A percentile compares a stretch with the other conserved stretches of the same genome.
Conservation (phyloP, 768 basidiomycete species). For the Lactifluus echinatus region DNA sequence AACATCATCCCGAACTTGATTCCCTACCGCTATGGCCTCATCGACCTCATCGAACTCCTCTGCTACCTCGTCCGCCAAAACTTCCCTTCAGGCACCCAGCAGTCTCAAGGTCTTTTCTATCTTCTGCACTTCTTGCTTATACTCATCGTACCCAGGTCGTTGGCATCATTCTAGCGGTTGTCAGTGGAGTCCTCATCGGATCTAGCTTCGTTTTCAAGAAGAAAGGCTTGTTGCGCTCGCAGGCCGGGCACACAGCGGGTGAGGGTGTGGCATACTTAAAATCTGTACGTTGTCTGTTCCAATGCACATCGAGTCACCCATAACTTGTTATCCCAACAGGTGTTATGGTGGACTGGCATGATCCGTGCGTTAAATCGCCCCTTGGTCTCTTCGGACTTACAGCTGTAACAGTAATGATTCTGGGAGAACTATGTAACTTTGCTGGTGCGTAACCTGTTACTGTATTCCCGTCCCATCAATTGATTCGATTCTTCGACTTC, state of each 20-base stretch:
- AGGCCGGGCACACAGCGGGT: constrained; percentile 69
- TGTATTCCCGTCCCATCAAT: constrained; percentile 23
- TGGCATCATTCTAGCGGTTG: constrained; percentile 67
- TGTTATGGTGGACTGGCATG: constrained; percentile 95
- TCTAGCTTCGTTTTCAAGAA: constrained; percentile 97
- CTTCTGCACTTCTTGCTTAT: not conserved
- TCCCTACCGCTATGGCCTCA: constrained; percentile 4
- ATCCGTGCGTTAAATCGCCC: constrained; percentile 42
- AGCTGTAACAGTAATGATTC: constrained; percentile 73
- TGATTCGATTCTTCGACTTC: constrained; percentile 19
- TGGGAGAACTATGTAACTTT: constrained; percentile 85
- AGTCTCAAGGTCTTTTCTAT: constrained; percentile 13
- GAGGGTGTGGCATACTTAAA: constrained; percentile 94
- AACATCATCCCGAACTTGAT: not conserved
- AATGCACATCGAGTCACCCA: not conserved
- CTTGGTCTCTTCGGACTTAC: not conserved
- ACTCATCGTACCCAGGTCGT: constrained; percentile 40
- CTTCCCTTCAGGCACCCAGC: constrained; percentile 9
- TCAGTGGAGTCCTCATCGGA: constrained; percentile 84
- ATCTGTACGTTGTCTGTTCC: constrained; percentile 47
- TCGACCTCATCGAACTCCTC: constrained; percentile 8
- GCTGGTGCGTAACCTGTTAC: constrained; percentile 44
- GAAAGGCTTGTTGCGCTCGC: constrained; percentile 76
- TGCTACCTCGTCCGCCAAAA: constrained; percentile 9
- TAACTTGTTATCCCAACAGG: constrained; percentile 31